Conservation (phyloP, 257 asterid genomes). For the Solanum corneliomulleri region DNA sequence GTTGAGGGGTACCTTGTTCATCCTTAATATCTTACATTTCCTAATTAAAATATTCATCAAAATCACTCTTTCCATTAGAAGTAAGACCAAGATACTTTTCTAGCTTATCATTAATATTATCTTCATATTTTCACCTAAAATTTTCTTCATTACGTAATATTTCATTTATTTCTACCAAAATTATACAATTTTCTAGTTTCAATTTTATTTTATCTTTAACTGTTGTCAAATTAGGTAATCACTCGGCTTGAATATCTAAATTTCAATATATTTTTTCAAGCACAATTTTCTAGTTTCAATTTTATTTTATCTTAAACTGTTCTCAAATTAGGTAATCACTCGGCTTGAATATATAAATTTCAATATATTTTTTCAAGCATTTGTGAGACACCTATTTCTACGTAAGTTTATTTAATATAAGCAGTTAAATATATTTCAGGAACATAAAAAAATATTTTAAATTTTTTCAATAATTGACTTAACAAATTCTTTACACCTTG, state of each 20-base stretch:
- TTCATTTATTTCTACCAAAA: background rate
- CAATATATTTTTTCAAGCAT: background rate
- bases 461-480: background rate
- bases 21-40: background rate
- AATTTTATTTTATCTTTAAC: too few relatives aligned
- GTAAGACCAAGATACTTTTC: background rate
- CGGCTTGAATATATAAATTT: background rate
- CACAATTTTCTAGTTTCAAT: background rate
- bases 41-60: background rate
- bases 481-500: background rate
- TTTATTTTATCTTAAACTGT: too few relatives aligned
- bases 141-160: background rate
- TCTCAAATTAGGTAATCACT: background rate
- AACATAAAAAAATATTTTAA: too few relatives aligned
- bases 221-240: background rate
- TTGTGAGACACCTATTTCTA: background rate
- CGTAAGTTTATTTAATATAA: background rate
- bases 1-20: background rate
- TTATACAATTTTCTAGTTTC: background rate
- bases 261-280: too few relatives aligned
- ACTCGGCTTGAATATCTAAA: background rate
- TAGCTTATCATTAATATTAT: background rate
- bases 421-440: background rate
- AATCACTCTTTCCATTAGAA: background rate
- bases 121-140: background rate